Conservation (phyloP, 176 grass and related monocot species). For the Typha latifolia region DNA sequence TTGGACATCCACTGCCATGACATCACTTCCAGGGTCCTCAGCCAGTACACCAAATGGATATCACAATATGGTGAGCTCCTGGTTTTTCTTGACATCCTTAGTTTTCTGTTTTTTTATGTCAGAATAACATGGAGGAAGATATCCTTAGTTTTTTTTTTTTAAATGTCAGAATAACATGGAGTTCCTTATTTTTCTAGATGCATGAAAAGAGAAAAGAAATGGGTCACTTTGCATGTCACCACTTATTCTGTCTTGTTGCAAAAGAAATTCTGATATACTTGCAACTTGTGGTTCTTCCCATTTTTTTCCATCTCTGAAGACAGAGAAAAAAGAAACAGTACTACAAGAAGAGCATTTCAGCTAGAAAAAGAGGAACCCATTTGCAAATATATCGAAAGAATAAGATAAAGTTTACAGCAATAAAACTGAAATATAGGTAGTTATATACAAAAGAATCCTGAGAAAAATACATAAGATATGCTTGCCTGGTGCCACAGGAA, state of each 20-base stretch:
- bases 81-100: not conserved
- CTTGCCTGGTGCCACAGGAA: constrained; percentile 20
- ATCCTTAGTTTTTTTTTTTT: not conserved
- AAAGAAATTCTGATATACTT: too few relatives aligned
- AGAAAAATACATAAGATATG: not conserved
- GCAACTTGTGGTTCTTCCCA: too few relatives aligned
- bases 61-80: constrained; percentile 29
- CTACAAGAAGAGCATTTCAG: too few relatives aligned
- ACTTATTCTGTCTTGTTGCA: too few relatives aligned
- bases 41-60: constrained; percentile 29
- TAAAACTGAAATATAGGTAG: not conserved
- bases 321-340: too few relatives aligned
- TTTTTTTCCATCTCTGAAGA: too few relatives aligned
- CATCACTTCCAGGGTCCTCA: constrained; percentile 17
- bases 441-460: not conserved
- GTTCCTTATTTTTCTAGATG: not conserved
- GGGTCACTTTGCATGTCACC: too few relatives aligned
- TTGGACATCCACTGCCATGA: constrained; percentile 28
- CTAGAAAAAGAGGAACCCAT: too few relatives aligned
- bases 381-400: too few relatives aligned
- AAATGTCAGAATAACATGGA: not conserved
- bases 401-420: not conserved
- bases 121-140: not conserved
- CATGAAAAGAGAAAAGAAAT: too few relatives aligned
- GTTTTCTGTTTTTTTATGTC: not conserved